These are phyloP conservation scores for Aureobasidium sp. DNA, from an alignment of 2,329 filamentous ascomycete genomes.

Conservation along the genomic window DNA sequence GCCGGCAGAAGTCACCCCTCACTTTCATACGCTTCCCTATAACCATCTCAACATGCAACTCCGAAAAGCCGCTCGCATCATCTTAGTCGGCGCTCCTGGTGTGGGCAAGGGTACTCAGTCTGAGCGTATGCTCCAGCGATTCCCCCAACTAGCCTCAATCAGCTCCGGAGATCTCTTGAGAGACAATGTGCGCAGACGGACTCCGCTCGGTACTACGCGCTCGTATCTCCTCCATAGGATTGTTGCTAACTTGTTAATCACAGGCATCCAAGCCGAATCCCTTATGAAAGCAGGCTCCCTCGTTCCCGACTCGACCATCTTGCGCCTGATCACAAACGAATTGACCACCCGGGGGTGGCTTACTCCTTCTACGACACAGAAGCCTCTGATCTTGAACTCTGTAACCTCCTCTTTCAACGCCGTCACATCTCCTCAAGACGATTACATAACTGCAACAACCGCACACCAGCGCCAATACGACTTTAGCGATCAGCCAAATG, in stretches of 20 bases:
- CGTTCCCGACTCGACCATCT: constrained; percentile 86
- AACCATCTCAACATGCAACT: constrained; percentile 40
- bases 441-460: constrained; percentile 31
- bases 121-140: constrained; percentile 75
- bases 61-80: constrained; percentile 69
- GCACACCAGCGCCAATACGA: constrained; percentile 30
- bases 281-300: constrained; percentile 82
- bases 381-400: constrained; percentile 35
- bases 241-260: constrained; percentile 27
- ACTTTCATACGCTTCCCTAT: not conserved
- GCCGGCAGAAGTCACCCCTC: not conserved
- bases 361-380: constrained; percentile 27
- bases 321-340: constrained; percentile 86
- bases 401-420: constrained; percentile 19
- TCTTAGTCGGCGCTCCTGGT: constrained; percentile 90
- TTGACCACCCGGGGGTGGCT: constrained; percentile 82
- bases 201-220: constrained; percentile 60
- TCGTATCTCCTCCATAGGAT: not conserved
- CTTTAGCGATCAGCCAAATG: constrained; percentile 59
- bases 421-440: constrained; percentile 23
- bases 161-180: constrained; percentile 89
- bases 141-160: constrained; percentile 81
- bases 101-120: constrained; percentile 97
- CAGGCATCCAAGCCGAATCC: constrained; percentile 82
- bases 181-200: constrained; percentile 83